A percentile compares a stretch with the other conserved stretches of the same genome.
These are phyloP conservation scores for Withania somnifera DNA, from an alignment of 305 asterid genomes.

Conservation along the genomic window DNA sequence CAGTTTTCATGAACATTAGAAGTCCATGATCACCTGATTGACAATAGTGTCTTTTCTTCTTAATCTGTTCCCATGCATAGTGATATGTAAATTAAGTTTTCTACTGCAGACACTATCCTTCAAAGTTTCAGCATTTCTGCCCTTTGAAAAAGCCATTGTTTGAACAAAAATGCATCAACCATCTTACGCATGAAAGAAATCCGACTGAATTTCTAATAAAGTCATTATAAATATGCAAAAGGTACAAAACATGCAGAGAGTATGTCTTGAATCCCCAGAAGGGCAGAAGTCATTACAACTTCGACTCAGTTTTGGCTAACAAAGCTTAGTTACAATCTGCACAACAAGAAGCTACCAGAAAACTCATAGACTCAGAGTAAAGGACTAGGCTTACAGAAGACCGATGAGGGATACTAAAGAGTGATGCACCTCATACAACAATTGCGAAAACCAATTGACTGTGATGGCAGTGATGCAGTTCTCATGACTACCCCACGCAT, in stretches of 20 bases:
- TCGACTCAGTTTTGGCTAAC: neutral
- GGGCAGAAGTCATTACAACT: neutral
- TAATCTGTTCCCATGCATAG: neutral
- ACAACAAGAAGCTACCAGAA: neutral
- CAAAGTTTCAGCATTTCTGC: neutral
- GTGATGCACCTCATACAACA: neutral
- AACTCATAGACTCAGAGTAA: neutral
- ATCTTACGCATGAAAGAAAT: neutral
- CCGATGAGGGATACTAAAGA: neutral
- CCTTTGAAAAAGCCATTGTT: neutral
- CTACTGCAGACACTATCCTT: neutral
- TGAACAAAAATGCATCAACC: neutral
- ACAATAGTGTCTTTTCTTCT: neutral
- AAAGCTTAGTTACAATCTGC: neutral
- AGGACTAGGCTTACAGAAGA: neutral
- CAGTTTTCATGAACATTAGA: neutral
- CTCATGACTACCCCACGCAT: neutral
- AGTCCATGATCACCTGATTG: neutral
- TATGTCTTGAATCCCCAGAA: neutral
- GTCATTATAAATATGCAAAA: neutral
- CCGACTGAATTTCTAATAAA: neutral
- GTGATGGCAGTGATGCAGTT: neutral
- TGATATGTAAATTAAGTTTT: neutral
- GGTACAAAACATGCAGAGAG: neutral
- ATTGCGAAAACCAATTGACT: neutral